phyloP scores from a whole-genome alignment of 2,329 filamentous ascomycete genomes.

The Penicillium hordei region DNA sequence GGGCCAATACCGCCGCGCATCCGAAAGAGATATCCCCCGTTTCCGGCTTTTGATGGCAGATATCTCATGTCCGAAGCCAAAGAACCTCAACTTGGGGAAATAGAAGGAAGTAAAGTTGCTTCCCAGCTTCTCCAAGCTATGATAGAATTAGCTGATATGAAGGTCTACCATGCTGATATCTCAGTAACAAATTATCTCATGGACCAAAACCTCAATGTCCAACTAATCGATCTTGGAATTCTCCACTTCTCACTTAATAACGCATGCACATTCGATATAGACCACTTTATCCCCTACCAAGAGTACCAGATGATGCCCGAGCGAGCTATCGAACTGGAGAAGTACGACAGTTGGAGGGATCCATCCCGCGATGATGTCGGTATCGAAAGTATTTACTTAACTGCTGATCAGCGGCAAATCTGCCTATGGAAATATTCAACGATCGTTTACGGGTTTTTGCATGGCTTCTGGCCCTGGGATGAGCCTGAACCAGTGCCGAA shows the following conservation, averaged over 20 bases:
- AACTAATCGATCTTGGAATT: constrained; percentile 32
- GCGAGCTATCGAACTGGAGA: constrained; percentile 18
- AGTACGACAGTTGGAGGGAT: background rate
- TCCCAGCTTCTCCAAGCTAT: constrained; percentile 32
- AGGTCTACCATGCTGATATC: constrained; percentile 30
- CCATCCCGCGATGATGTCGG: background rate
- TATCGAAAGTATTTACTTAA: background rate
- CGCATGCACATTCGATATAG: background rate
- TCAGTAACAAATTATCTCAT: constrained; percentile 34
- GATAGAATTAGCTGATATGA: constrained; percentile 31
- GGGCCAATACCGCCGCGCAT: background rate
- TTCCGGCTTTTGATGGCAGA: constrained; percentile 15
- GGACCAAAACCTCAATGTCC: constrained; percentile 29
- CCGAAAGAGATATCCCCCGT: background rate
- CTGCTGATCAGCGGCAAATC: constrained; percentile 20
- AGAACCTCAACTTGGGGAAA: constrained; percentile 24
- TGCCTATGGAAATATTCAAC: constrained; percentile 32
- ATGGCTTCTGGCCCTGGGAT: constrained; percentile 38
- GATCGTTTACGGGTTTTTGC: constrained; percentile 32
- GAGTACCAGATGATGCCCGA: constrained; percentile 33
- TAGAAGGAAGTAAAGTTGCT: constrained; percentile 31
- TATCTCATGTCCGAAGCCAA: constrained; percentile 15
- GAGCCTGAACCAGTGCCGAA: constrained; percentile 12
- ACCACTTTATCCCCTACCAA: constrained; percentile 20
- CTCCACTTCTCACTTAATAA: constrained; percentile 15